Base-by-base conservation (phyloP, 2,329 filamentous ascomycete genomes). In the Akanthomyces dipterigenus region DNA sequence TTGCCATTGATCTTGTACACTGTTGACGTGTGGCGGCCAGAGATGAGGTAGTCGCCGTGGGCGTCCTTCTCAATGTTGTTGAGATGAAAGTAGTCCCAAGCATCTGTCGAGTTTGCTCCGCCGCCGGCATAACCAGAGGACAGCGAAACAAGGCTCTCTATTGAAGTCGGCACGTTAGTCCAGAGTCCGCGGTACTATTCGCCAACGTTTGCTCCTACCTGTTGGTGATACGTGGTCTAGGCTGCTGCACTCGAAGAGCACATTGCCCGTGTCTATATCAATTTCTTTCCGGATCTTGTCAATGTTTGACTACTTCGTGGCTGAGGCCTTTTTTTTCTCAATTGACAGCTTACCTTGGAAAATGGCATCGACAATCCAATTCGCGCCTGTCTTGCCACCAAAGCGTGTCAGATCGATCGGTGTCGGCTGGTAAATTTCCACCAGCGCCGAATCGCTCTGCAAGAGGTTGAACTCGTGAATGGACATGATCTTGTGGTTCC, bases 391-490 rank as follows among this genome's bases (percentile, higher is more conserved):
- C 49, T 71, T 76, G 5, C 70, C 79, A 34, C 80, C 80, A 70
- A 74, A 83, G 1, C 70, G 65, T 6, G 71, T 73, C 40, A 83
- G 69, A 49, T 82, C 74, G 5, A 68, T 70, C 1, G 77, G 77
- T 6, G 79, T 73, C 2, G 80, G 80, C 65, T 83, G 77, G 61
- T 83, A 83, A 36, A 82, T 76, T 65, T 82, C 76, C 38, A 85
- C 79, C 45, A 85, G 68, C 0, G 77, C 81, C 1, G 81, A 82
- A 62, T 80, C 71, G 63, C 81, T 74, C 63, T 82, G 74, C 58
- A 83, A 70, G 26, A 84, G 73, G 48, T 78, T 75, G 61, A 85
- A 84, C 69, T 85, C 82, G 63, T 85, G 82, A 69, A 80, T 80
- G 63, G 80, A 77, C 14, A 76, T 74, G 22, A 81, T 65, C 62